A percentile compares a stretch with the other conserved stretches of the same genome.
Evolutionary conservation across 768 basidiomycete genomes (phyloP).

Genomic region (Daedaleopsis nitida): DNA sequence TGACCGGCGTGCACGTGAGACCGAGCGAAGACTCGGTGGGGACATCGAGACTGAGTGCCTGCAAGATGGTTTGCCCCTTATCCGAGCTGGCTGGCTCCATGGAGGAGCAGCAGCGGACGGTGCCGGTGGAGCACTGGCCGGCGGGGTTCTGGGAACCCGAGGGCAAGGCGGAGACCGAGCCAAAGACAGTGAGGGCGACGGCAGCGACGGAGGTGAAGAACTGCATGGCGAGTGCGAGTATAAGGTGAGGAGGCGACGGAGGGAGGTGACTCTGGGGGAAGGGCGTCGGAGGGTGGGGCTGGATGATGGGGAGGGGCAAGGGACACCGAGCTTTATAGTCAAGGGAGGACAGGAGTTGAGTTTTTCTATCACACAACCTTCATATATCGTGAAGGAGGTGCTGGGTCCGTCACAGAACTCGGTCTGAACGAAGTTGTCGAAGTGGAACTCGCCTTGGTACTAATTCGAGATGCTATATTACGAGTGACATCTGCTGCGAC

Average conservation of each 20-base stretch:
- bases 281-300: background rate
- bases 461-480: no score
- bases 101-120: constrained; percentile 25
- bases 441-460: no score
- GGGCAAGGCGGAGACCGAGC: constrained; percentile 9
- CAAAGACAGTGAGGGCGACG: constrained; percentile 9
- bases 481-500: no score
- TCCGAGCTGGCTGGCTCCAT: constrained; percentile 14
- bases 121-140: constrained; percentile 21
- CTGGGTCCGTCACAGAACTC: no score
- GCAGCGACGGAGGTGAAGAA: constrained; percentile 12
- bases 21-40: background rate
- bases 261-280: background rate
- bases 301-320: no score
- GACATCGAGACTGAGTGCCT: background rate
- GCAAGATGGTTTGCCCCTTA: background rate
- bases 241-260: background rate
- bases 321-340: no score
- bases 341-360: no score
- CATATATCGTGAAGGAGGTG: no score
- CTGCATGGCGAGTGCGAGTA: constrained; percentile 3
- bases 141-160: background rate
- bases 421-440: no score
- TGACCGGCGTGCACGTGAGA: constrained; percentile 13
- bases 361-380: no score